Evolutionary conservation across 2,329 filamentous ascomycete genomes (phyloP).

Genomic region (Fusarium cicatricum): DNA sequence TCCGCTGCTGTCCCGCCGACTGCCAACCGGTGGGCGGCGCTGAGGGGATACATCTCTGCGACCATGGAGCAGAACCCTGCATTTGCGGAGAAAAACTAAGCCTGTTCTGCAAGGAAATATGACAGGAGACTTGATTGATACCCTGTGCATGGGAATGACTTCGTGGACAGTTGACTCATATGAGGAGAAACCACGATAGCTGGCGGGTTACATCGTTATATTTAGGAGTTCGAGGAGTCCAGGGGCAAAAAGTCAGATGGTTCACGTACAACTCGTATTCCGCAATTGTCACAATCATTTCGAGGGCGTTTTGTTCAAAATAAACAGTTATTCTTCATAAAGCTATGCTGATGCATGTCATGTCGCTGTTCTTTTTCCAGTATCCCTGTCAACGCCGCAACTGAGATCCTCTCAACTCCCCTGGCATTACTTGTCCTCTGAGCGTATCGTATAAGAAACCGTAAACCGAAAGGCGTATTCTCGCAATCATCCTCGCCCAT

Average conservation of each 20-base stretch:
- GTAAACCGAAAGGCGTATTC: constrained; percentile 8
- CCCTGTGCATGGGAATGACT: background rate
- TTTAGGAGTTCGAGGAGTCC: constrained; percentile 36
- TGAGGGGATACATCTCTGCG: constrained; percentile 83
- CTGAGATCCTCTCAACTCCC: constrained; percentile 21
- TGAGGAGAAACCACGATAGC: background rate
- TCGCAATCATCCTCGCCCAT: constrained; percentile 3
- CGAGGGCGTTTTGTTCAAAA: background rate
- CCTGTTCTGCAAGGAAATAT: background rate
- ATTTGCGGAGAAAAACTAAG: constrained; percentile 56
- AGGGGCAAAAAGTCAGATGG: background rate
- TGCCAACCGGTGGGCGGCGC: constrained; percentile 76
- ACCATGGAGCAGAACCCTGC: constrained; percentile 91
- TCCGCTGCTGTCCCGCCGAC: constrained; percentile 48
- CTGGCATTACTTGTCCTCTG: constrained; percentile 13
- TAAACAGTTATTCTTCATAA: constrained; percentile 22
- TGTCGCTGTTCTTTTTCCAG: constrained; percentile 22
- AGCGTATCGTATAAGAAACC: constrained; percentile 4
- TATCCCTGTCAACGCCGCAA: constrained; percentile 33
- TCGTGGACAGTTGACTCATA: background rate
- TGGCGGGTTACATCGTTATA: background rate
- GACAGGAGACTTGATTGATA: constrained; percentile 6
- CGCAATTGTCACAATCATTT: background rate
- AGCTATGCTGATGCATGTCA: constrained; percentile 9
- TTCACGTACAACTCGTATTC: background rate